These are phyloP conservation scores for Rhexocercosporidium sp. DNA, from an alignment of 2,329 filamentous ascomycete species.

Conservation along the genomic window DNA sequence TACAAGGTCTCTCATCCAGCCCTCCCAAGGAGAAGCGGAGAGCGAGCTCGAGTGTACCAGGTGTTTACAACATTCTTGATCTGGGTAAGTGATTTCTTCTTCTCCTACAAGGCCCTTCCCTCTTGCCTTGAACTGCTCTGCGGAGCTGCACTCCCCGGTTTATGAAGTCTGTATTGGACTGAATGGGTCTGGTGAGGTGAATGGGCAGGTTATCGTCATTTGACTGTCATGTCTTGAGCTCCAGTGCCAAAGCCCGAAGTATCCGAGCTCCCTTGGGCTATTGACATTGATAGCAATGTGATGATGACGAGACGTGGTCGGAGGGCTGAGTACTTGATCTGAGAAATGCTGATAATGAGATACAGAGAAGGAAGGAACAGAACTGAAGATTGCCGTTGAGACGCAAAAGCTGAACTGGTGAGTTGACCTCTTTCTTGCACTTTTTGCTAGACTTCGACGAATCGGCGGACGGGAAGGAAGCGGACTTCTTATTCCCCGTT, in stretches of 20 bases:
- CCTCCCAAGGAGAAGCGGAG: constrained; percentile 71
- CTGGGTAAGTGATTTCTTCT: constrained; percentile 65
- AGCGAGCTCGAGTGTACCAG: constrained; percentile 73
- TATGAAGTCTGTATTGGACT: not conserved
- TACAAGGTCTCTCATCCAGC: constrained; percentile 76
- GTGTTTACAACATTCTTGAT: constrained; percentile 83
- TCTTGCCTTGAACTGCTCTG: not conserved
- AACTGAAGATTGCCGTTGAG: constrained; percentile 77
- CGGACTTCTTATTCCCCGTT: not conserved
- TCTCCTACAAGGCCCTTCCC: not conserved
- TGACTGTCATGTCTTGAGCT: not conserved
- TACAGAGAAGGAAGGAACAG: constrained; percentile 73
- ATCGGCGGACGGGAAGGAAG: not conserved
- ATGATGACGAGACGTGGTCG: not conserved
- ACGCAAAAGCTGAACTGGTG: constrained; percentile 89
- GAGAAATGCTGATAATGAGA: not conserved
- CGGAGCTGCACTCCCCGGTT: not conserved
- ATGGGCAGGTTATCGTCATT: not conserved
- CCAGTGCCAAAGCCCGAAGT: not conserved
- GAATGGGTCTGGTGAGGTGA: not conserved
- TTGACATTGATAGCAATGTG: not conserved
- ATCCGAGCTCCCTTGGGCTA: not conserved
- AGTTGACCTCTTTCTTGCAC: not conserved
- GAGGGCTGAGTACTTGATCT: not conserved
- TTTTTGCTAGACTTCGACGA: not conserved